Base-by-base conservation (phyloP, 768 basidiomycete species). In the Amanita muscaria region DNA sequence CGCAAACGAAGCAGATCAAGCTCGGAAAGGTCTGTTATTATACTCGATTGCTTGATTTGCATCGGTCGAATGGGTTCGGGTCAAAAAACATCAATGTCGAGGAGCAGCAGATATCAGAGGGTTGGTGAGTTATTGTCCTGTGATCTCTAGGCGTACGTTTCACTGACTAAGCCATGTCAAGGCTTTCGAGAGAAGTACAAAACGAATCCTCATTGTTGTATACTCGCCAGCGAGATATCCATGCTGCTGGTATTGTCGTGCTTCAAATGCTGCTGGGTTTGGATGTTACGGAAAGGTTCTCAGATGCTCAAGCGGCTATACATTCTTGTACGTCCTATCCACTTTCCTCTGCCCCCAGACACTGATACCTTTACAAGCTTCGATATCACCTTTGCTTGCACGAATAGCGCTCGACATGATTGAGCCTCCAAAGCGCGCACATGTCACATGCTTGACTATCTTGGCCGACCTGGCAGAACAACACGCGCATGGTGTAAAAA, bases 261-360 rank as follows among this genome's bases (percentile, higher is more conserved):
- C 54, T 91, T 41, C 88, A 93, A 61, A 89, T 94, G 87, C 61
- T 94, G 10, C 64, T 81, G n/a, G 92, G 92, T 0, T 62, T 79
- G 41, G 76, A 86, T 50, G 80, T 86, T 7, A 73, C 70, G 44
- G 67, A 66, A 40, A 66, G 69, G 34, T 84, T 69, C 52, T 60
- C 64, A 22, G 75, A 79, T 45, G 70, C 76, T 2, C 72, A 76
- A 12, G 65, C 68, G 19, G 85, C 83, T 3, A 61, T 87, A 6
- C 68, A 70, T 44, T 67, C 67, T 38, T 68, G 84, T 83, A 57
- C 33, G 74, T 58, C 22, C n/a, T 46, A 1, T 21, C 38, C 21
- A 9, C 24, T n/a, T 16, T 7, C 21, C 8, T 40, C 10, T 25
- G 10, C 25, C 11, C 2, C 3, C 16, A 12, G 9, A 22, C 3